phyloP scores from a whole-genome alignment of 73 alveolate species.

The Paramecium tetraurelia region DNA sequence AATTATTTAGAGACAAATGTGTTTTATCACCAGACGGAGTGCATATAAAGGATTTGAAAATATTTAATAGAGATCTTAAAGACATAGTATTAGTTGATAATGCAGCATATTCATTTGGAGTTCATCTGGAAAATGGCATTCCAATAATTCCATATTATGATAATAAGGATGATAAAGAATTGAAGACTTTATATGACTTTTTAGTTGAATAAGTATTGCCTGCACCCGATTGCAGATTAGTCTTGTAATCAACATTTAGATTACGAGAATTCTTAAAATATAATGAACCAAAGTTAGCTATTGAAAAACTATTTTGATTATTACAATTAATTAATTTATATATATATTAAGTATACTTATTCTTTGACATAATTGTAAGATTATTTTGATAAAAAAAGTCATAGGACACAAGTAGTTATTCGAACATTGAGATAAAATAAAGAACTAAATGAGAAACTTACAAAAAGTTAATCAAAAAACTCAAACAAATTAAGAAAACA shows the following conservation, averaged over 20 bases:
- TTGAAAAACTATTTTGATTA: slow-evolving; percentile 22
- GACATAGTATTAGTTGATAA: slow-evolving; percentile 83
- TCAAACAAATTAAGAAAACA: neutral
- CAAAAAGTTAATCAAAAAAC: neutral
- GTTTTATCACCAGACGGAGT: slow-evolving; percentile 69
- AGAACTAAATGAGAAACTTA: slow-evolving; percentile 27
- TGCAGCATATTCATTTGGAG: slow-evolving; percentile 85
- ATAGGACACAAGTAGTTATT: slow-evolving; percentile 5
- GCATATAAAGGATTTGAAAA: slow-evolving; percentile 70
- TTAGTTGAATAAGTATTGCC: neutral
- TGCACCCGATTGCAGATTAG: slow-evolving; percentile 7
- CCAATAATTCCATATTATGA: slow-evolving; percentile 91
- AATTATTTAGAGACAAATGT: slow-evolving; percentile 73
- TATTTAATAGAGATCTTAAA: slow-evolving; percentile 63
- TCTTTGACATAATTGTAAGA: slow-evolving; percentile 23
- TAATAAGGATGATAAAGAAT: slow-evolving; percentile 82
- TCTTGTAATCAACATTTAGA: neutral
- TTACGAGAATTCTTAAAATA: neutral
- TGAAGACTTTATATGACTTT: slow-evolving; percentile 41
- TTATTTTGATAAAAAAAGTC: slow-evolving; percentile 29
- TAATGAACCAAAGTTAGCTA: neutral
- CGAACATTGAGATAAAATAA: neutral
- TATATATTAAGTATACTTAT: neutral
- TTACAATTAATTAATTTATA: neutral
- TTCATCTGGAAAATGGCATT: slow-evolving; percentile 83